Evolutionary conservation across 1,139 yeast species (phyloP), one percentile per base, ranked within the genome.

Genomic region (Yamadazyma diospyri): DNA sequence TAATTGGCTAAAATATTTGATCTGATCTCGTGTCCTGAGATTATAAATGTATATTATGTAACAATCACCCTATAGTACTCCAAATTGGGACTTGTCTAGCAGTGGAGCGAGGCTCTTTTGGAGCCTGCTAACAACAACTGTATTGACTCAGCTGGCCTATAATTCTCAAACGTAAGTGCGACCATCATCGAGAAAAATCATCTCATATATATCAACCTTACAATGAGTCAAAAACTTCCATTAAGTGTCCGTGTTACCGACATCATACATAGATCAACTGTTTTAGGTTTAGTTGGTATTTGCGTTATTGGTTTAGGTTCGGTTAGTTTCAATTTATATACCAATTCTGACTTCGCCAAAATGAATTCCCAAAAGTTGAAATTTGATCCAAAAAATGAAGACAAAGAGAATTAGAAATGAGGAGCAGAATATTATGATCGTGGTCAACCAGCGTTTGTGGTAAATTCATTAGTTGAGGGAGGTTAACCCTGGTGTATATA

Each of bases 191-290:
- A n/a, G n/a, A n/a, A n/a, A n/a, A n/a, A n/a, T n/a, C n/a, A n/a
- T n/a, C n/a, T n/a, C n/a, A n/a, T n/a, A n/a, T n/a, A n/a, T n/a
- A n/a, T n/a, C n/a, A n/a, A n/a, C n/a, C n/a, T n/a, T n/a, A 27
- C 16, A 16, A 62, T 58, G 63, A 40, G 53, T 34, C 47, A 55
- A 37, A 63, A 55, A 51, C 65, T 67, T 41, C 75, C 74, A 33
- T 55, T 64, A 30, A 52, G 61, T 34, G 75, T 67, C 23, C 69
- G 74, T 53, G 78, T 78, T 10, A 82, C 94, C 11, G 97, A 87
- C 59, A 78, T 83, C 32, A 74, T 78, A 23, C 97, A 87, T 61
- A 84, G 96, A 64, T 59, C 84, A 39, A 78, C 94, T 0, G 95
- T 87, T 19, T 62, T 86, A 27, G 76, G 87, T 4, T 68, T 86